Percentiles rank a stretch among this genome's conserved stretches.
phyloP scores from a whole-genome alignment of 192 early-diverging fungal species.

The Coemansia sp. region DNA sequence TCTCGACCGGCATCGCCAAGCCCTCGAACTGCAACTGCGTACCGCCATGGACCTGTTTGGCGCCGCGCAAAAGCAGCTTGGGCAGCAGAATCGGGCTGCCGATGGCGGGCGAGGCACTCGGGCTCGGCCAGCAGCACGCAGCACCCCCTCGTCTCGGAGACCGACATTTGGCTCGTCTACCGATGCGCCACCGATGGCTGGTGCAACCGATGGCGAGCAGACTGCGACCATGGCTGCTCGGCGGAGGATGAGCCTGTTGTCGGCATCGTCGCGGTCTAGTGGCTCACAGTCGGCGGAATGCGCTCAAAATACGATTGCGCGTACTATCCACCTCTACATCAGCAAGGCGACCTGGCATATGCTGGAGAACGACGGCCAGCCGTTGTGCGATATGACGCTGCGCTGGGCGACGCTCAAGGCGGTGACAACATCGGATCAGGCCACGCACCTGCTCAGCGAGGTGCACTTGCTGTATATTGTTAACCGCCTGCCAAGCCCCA shows the following conservation, averaged over 20 bases:
- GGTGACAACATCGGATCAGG: conserved; percentile 86
- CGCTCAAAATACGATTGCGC: conserved; percentile 61
- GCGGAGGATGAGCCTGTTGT: conserved; percentile 9
- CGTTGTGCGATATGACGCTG: conserved; percentile 75
- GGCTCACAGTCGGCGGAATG: conserved; percentile 41
- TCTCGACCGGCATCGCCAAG: conserved; percentile 44
- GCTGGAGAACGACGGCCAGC: conserved; percentile 66
- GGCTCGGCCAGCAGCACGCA: not conserved
- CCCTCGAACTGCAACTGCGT: conserved; percentile 56
- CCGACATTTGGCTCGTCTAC: conserved; percentile 1
- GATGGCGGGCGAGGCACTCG: not conserved
- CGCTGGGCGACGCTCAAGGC: conserved; percentile 67
- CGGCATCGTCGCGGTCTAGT: conserved; percentile 31
- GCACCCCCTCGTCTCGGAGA: conserved; percentile 7
- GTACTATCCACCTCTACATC: conserved; percentile 63
- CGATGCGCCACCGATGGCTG: not conserved
- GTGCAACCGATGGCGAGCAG: not conserved
- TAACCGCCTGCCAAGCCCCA: conserved; percentile 64
- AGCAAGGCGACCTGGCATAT: conserved; percentile 78
- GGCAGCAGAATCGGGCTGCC: conserved; percentile 20
- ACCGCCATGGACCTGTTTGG: conserved; percentile 58
- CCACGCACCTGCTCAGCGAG: conserved; percentile 71
- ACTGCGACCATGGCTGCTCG: not conserved
- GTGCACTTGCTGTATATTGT: conserved; percentile 74
- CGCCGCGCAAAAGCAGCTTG: conserved; percentile 51